A percentile compares a stretch with the other conserved stretches of the same genome.
Evolutionary conservation across 768 basidiomycete genomes (phyloP).

Genomic region (Hypholoma sublateritium): DNA sequence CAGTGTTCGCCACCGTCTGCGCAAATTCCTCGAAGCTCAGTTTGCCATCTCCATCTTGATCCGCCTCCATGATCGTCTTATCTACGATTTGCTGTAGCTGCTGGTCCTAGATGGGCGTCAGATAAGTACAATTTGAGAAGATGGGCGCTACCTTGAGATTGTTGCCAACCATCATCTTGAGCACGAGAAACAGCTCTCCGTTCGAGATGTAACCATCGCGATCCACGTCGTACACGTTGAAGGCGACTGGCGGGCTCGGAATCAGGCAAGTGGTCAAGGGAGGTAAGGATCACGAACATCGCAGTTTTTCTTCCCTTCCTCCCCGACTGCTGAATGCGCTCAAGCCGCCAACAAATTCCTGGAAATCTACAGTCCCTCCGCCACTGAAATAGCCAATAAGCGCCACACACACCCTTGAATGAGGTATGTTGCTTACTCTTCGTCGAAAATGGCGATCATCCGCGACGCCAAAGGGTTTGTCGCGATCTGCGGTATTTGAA

Average conservation of each 20-base stretch:
- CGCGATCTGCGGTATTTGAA: constrained; percentile 98
- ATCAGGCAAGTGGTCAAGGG: constrained; percentile 10
- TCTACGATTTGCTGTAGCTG: constrained; percentile 99
- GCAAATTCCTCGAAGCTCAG: constrained; percentile 97
- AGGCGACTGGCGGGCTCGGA: constrained; percentile 68
- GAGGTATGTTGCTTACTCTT: constrained; percentile 73
- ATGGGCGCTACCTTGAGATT: constrained; percentile 80
- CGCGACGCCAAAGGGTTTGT: constrained; percentile 95
- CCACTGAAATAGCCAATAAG: constrained; percentile 54
- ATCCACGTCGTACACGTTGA: constrained; percentile 99
- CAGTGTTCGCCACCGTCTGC: constrained; percentile 95
- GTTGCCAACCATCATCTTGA: constrained; percentile 99
- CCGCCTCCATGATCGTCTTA: constrained; percentile 99
- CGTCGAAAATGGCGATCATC: constrained; percentile 99
- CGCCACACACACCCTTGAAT: background rate
- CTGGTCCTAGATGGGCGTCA: constrained; percentile 65
- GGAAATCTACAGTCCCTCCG: constrained; percentile 98
- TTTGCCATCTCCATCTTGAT: constrained; percentile 97
- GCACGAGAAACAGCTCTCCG: constrained; percentile 94
- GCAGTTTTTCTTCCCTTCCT: constrained; percentile 93
- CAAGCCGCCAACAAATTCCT: constrained; percentile 96
- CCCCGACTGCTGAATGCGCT: constrained; percentile 98
- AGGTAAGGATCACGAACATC: constrained; percentile 59
- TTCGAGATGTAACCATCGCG: constrained; percentile 97
- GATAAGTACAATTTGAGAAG: constrained; percentile 2